These are phyloP conservation scores for Nitzschia inconspicua DNA, from an alignment of 108 stramenopile genomes.

Conservation along the genomic window DNA sequence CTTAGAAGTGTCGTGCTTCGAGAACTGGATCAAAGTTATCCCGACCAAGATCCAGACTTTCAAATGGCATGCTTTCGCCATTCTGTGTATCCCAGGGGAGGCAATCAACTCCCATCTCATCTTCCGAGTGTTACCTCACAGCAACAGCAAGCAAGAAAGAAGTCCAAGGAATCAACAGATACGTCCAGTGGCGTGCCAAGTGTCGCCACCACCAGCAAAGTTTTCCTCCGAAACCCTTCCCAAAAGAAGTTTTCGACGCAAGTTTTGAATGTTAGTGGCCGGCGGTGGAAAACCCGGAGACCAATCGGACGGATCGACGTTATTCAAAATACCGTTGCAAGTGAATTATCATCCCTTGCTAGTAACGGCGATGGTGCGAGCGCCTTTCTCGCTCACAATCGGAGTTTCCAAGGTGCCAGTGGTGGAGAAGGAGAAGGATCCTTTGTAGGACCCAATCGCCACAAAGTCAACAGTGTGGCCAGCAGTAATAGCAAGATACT, in stretches of 20 bases:
- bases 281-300: constrained; percentile 35
- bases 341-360: neutral
- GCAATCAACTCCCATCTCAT: too few relatives aligned
- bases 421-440: constrained; percentile 1
- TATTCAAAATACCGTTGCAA: constrained; percentile 20
- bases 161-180: neutral
- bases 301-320: constrained; percentile 39
- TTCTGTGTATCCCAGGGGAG: too few relatives aligned
- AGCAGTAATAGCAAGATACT: neutral
- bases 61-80: constrained; percentile 12
- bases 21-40: constrained; percentile 17
- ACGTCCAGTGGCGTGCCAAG: constrained; percentile 14
- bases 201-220: constrained; percentile 35
- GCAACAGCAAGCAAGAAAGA: too few relatives aligned
- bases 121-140: too few relatives aligned
- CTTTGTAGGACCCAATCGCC: neutral
- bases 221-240: constrained; percentile 2
- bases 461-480: neutral
- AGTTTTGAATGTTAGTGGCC: constrained; percentile 38
- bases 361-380: too few relatives aligned
- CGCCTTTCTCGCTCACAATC: too few relatives aligned
- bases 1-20: neutral
- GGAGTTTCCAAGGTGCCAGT: too few relatives aligned
- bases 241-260: constrained; percentile 15
- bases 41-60: constrained; percentile 40